Percentiles rank a stretch among this genome's conserved stretches.
Evolutionary conservation across 805 yeast species (phyloP).

Genomic region (Candida adriatica): DNA sequence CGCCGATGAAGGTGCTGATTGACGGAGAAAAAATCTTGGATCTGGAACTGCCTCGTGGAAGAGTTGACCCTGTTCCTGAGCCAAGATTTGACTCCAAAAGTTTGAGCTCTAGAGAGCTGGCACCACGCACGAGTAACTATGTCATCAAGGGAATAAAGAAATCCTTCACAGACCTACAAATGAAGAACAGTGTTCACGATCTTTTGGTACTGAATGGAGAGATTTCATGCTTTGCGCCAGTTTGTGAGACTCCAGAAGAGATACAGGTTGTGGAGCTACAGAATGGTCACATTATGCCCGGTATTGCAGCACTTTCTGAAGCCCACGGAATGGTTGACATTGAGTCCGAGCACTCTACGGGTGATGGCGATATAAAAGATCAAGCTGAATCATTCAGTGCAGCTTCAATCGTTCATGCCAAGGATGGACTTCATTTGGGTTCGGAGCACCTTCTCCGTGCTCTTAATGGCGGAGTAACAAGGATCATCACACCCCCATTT

Average conservation of each 20-base stretch:
- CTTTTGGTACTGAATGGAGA: constrained; percentile 3
- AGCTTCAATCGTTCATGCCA: constrained; percentile 4
- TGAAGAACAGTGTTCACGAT: constrained; percentile 1
- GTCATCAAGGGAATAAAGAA: constrained; percentile 4
- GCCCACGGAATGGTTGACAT: constrained; percentile 6
- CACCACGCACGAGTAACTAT: too few relatives aligned
- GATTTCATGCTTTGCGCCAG: constrained; percentile 4
- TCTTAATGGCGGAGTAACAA: constrained; percentile 4
- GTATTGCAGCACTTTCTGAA: constrained; percentile 3
- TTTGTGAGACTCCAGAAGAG: constrained; percentile 1
- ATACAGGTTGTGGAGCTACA: not conserved
- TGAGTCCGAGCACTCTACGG: constrained; percentile 6
- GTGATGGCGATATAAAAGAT: constrained; percentile 6
- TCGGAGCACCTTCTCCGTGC: constrained; percentile 5
- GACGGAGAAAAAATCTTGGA: constrained; percentile 5
- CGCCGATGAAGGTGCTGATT: constrained; percentile 4
- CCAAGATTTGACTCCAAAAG: constrained; percentile 2
- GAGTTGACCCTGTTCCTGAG: constrained; percentile 1
- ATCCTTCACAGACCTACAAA: constrained; percentile 1
- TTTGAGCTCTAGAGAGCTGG: too few relatives aligned
- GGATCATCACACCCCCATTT: constrained; percentile 6
- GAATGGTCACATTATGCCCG: constrained; percentile 3
- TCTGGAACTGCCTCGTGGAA: too few relatives aligned
- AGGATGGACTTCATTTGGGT: constrained; percentile 5
- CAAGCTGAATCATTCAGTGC: too few relatives aligned